These are phyloP conservation scores for Phytophthora citrophthora DNA, from an alignment of 352 stramenopile genomes.

Conservation along the genomic window DNA sequence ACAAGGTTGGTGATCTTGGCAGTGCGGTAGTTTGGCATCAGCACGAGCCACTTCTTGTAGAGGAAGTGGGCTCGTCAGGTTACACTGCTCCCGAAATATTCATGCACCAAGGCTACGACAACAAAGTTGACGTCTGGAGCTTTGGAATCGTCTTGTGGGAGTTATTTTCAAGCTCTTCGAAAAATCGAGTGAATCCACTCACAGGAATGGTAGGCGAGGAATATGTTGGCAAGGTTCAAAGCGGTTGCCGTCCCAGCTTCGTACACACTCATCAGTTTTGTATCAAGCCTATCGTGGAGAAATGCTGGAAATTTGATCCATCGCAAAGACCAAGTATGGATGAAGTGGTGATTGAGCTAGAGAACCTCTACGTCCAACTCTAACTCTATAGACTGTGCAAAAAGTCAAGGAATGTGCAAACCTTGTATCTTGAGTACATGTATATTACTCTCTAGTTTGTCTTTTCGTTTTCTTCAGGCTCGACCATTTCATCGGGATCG, in stretches of 20 bases:
- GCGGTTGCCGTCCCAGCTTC: conserved; percentile 25
- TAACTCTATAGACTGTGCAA: neutral
- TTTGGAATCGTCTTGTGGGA: conserved; percentile 59
- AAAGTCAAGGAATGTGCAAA: neutral
- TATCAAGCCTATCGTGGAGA: conserved; percentile 26
- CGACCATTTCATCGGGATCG: conserved; percentile 17
- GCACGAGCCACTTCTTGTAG: conserved; percentile 19
- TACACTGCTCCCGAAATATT: conserved; percentile 62
- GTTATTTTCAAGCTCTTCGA: conserved; percentile 13
- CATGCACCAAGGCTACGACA: conserved; percentile 37
- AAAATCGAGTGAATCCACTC: conserved; percentile 36
- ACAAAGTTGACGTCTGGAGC: conserved; percentile 57
- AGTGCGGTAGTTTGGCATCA: conserved; percentile 27
- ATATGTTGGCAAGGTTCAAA: conserved; percentile 32
- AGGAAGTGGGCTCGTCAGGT: conserved; percentile 47
- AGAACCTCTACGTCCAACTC: conserved; percentile 10
- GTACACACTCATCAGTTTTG: conserved; percentile 8
- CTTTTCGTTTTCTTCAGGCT: conserved; percentile 16
- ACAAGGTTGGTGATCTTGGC: conserved; percentile 46
- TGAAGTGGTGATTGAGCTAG: conserved; percentile 21
- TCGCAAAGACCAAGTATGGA: conserved; percentile 30
- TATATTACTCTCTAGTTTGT: conserved; percentile 3
- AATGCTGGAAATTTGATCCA: conserved; percentile 42
- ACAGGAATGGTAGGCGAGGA: conserved; percentile 34
- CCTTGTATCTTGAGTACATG: neutral